Percentiles rank a stretch among this genome's conserved stretches.
phyloP scores from a whole-genome alignment of 768 basidiomycete genomes.

The Boletus rubropictus region DNA sequence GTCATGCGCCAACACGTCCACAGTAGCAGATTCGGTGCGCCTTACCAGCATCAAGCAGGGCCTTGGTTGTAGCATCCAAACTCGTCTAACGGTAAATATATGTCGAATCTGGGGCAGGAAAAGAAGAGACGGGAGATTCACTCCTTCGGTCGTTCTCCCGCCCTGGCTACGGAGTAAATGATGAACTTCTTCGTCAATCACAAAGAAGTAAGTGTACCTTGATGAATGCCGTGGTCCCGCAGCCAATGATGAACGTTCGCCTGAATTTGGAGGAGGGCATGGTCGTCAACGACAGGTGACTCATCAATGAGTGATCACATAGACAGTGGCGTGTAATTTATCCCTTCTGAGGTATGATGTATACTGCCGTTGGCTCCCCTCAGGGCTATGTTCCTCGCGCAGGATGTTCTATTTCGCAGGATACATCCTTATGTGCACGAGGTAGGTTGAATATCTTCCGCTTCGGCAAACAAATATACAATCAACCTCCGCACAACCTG shows the following conservation, averaged over 20 bases:
- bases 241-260: conserved; percentile 60
- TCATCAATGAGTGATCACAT: background rate
- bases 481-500: conserved; percentile 51
- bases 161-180: conserved; percentile 49
- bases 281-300: background rate
- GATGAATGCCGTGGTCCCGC: conserved; percentile 71
- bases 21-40: background rate
- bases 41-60: conserved; percentile 73
- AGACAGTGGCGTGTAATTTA: too few relatives aligned
- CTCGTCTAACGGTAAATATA: too few relatives aligned
- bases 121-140: conserved; percentile 18
- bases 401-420: too few relatives aligned
- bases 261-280: conserved; percentile 7
- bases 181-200: background rate
- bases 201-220: conserved; percentile 43
- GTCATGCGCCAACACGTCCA: conserved; percentile 11
- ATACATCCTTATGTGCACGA: too few relatives aligned
- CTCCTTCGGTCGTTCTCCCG: conserved; percentile 60
- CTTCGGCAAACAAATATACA: conserved; percentile 43
- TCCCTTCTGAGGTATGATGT: too few relatives aligned
- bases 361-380: too few relatives aligned
- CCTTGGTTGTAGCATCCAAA: conserved; percentile 73
- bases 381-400: too few relatives aligned
- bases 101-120: background rate
- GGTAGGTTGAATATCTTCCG: background rate